Percentiles rank a stretch among this genome's conserved stretches.
These are phyloP conservation scores for Fusarium xylarioides DNA, from an alignment of 2,329 filamentous ascomycete genomes.

Conservation along the genomic window DNA sequence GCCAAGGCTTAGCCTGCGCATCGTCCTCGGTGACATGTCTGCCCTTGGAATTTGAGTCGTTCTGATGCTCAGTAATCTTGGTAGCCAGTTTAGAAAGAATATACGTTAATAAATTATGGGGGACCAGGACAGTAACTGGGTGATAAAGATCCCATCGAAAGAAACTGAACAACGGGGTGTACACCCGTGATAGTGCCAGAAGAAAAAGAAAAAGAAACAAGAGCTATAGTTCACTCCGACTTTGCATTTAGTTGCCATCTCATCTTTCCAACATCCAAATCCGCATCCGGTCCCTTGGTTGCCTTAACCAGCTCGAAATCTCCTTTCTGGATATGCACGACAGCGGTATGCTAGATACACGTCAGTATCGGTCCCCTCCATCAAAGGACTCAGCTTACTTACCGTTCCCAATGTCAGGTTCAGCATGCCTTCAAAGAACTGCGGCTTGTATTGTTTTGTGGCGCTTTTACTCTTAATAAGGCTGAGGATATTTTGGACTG, in stretches of 20 bases:
- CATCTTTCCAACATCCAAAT: constrained; percentile 2
- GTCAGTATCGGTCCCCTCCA: rapidly evolving
- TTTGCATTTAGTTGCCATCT: constrained; percentile 3
- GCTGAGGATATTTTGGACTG: neutral
- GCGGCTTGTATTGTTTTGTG: neutral
- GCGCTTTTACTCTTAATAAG: neutral
- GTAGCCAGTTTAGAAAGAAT: rapidly evolving
- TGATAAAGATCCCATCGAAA: neutral
- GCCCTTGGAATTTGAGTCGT: rapidly evolving
- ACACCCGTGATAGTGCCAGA: rapidly evolving
- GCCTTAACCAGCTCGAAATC: constrained; percentile 3
- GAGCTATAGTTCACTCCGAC: neutral
- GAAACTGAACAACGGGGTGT: rapidly evolving
- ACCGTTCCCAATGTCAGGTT: constrained; percentile 23
- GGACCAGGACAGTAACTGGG: too few relatives aligned
- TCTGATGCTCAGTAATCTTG: rapidly evolving
- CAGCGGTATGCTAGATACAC: neutral
- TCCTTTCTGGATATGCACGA: constrained; percentile 3
- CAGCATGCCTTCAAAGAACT: constrained; percentile 8
- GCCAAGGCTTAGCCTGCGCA: neutral
- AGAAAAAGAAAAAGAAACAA: neutral
- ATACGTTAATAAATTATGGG: neutral
- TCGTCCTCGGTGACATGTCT: rapidly evolving
- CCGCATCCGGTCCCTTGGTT: neutral
- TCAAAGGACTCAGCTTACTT: rapidly evolving